phyloP scores from a whole-genome alignment of 106 monocot species.

The Alisma plantagoaquatica region DNA sequence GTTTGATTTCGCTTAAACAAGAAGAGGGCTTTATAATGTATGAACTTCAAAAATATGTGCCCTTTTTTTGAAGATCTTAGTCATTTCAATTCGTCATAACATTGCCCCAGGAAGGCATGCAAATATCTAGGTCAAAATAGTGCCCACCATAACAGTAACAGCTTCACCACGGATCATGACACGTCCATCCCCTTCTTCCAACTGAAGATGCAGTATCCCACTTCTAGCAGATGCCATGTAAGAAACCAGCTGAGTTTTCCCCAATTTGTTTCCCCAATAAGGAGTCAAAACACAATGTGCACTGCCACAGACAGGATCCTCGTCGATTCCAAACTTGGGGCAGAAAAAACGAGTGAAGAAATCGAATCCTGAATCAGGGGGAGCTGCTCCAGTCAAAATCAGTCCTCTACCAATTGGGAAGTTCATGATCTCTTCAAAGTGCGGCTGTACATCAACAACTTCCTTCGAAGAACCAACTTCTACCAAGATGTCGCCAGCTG shows the following conservation, averaged over 20 bases:
- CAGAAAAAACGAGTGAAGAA: constrained; percentile 31
- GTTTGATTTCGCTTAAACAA: too few species aligned
- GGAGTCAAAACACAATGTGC: constrained; percentile 70
- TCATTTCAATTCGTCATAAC: too few species aligned
- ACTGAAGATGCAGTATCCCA: constrained; percentile 50
- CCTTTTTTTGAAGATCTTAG: too few species aligned
- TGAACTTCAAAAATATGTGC: too few species aligned
- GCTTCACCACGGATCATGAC: constrained; percentile 61
- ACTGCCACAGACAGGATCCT: constrained; percentile 87
- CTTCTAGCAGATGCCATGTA: constrained; percentile 75
- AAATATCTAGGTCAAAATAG: constrained; percentile 34
- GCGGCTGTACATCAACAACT: constrained; percentile 18
- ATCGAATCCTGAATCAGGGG: constrained; percentile 19
- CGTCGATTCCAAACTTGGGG: constrained; percentile 50
- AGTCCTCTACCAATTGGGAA: constrained; percentile 21
- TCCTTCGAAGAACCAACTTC: constrained; percentile 21
- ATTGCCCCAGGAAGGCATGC: too few species aligned
- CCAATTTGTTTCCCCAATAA: constrained; percentile 55
- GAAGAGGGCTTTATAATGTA: too few species aligned
- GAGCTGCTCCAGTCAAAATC: constrained; percentile 19
- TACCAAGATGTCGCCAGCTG: constrained; percentile 19
- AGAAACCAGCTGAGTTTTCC: constrained; percentile 37
- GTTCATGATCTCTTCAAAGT: constrained; percentile 19
- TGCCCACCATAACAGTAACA: constrained; percentile 48
- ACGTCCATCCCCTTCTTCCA: constrained; percentile 32